Evolutionary conservation across 2,329 filamentous ascomycete species (phyloP), one percentile per base, ranked within the genome.

Genomic region (Fusarium subtropicale): DNA sequence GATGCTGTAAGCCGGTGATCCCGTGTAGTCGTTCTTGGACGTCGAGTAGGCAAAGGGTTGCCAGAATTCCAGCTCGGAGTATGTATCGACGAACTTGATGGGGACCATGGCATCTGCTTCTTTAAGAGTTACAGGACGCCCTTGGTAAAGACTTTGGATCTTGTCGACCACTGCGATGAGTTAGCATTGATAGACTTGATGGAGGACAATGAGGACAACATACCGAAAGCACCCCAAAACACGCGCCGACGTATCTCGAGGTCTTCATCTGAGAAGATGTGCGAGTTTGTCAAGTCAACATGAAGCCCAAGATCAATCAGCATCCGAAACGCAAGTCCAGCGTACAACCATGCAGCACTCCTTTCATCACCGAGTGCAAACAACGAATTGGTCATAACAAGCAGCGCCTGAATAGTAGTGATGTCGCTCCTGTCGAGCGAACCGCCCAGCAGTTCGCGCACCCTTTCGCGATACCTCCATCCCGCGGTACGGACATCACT

Each of bases 311-410:
- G 52, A 81, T 73, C 71, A 10, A 82, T 3, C 79, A 83, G 20
- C 84, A 79, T 52, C 77, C 79, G 16, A 80, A 76, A 46, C 82
- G 82, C 66, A 81, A 84, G 12, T 78, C 71, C 52, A 84, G 81
- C 28, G 62, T 88, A 89, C 7, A 88, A 69, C 87, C 87, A 90
- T 3, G 86, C 83, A 8, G 81, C 80, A 60, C 84, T 86, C 31
- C 81, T 77, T 66, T 87, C 82, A 51, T 84, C 82, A n/a, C 82
- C 80, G 3, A 83, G 75, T 0, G 85, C 80, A 64, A 87, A 86
- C 0, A 87, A 72, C 0, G 84, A 83, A 45, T 82, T 83, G 0
- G 82, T 81, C 80, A 87, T 84, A 1, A 86, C 77, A 0, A 88
- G 75, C 30, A 88, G 69, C 0, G 84, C 86, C 65, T 86, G 84